Evolutionary conservation across 345 rosid genomes (phyloP).

Genomic region (Raphanus sativus): DNA sequence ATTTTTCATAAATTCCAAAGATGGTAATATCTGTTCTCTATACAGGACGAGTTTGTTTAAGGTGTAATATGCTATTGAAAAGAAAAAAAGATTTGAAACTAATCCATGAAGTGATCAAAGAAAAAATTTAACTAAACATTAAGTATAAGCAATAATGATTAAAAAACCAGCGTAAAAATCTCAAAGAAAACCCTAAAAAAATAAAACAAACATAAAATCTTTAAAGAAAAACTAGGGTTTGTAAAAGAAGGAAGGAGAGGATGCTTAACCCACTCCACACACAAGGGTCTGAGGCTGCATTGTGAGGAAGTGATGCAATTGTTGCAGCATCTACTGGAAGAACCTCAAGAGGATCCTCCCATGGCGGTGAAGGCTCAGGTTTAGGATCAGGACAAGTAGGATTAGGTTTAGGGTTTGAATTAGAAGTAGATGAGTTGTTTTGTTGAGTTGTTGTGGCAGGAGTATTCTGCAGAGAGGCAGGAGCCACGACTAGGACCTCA

Average conservation of each 20-base stretch:
- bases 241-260: constrained; percentile 13
- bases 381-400: not conserved
- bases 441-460: not conserved
- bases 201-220: not conserved
- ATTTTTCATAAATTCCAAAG: no score
- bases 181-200: not conserved
- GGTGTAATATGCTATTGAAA: not conserved
- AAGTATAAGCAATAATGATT: not conserved
- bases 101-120: not conserved
- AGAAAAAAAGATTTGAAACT: not conserved
- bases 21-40: not conserved
- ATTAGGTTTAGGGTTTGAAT: not conserved
- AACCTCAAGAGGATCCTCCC: constrained; percentile 30
- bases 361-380: not conserved
- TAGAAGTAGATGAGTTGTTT: constrained; percentile 2
- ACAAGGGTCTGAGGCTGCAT: constrained; percentile 1
- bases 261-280: constrained; percentile 15
- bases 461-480: not conserved
- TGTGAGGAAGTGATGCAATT: constrained; percentile 20
- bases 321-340: constrained; percentile 27
- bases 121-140: not conserved
- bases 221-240: not conserved
- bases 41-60: not conserved
- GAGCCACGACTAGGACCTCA: constrained; percentile 15
- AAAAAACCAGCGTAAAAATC: not conserved